Evolutionary conservation across 768 basidiomycete species (phyloP), one percentile per base, ranked within the genome.

Genomic region (Leccinum subgranulosum): DNA sequence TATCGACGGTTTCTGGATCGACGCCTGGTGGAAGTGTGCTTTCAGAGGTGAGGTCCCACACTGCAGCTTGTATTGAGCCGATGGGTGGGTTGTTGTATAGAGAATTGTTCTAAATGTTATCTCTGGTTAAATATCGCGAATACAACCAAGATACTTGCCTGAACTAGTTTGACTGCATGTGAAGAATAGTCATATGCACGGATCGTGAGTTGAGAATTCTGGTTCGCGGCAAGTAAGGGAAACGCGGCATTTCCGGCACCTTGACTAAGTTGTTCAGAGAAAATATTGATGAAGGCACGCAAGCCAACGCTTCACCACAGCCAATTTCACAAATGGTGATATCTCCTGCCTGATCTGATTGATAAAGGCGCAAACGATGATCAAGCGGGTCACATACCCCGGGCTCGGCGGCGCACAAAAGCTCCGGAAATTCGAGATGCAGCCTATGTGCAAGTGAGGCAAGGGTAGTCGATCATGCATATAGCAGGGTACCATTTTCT

Each of bases 171-270:
- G 31, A 98, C 81, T 1, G 97, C 97, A 64, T 90, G 87, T 10
- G 79, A 78, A 0, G 96, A 91, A 70, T 94, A 99, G 73, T 99
- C 97, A 64, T 90, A 95, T 0, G 95, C 95, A 36, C 82, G 80
- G 15, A 98, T 74, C 8, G 70, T 69, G 7, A 98, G 81, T 0
- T 82, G 69, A 0, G 92, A 86, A 70, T 99, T 99, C 64, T 83
- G 73, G 67, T 98, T 98, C 31, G 82, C 74, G n/a, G 84, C 76
- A 21, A 97, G 77, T 2, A 99, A 77, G 0, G 97, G 97, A 66
- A 94, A 97, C 1, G 94, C 83, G 6, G 94, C 88, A 69, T 96
- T 97, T n/a, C 97, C 97, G 19, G 93, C 92, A 43, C 96, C 94
- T 92, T 60, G 58, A 54, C 57, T 61, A 12, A 6, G 28, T 41